Conservation (phyloP, 2,329 filamentous ascomycete genomes). For the Penicillium vulpinum region DNA sequence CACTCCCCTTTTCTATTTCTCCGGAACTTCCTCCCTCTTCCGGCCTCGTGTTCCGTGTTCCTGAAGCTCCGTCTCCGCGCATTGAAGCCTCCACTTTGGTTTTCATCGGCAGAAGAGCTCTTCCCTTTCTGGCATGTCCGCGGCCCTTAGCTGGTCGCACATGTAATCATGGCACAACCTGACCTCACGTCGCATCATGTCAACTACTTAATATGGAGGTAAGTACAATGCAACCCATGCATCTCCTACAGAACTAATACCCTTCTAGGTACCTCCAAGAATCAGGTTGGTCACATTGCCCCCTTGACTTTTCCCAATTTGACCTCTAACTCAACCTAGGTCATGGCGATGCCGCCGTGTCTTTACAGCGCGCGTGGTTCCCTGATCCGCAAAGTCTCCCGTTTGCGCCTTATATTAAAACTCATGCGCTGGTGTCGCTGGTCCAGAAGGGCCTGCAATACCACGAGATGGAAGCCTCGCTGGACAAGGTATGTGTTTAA, state of each 20-base stretch:
- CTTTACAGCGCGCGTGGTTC: constrained; percentile 63
- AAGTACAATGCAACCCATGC: constrained; percentile 30
- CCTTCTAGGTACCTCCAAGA: constrained; percentile 53
- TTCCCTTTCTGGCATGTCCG: constrained; percentile 34
- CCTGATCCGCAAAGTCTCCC: constrained; percentile 61
- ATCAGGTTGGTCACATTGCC: constrained; percentile 47
- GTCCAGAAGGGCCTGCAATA: constrained; percentile 64
- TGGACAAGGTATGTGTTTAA: constrained; percentile 47
- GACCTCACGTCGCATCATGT: constrained; percentile 58
- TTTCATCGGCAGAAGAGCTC: constrained; percentile 31
- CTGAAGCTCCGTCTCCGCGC: constrained; percentile 7
- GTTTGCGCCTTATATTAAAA: constrained; percentile 60
- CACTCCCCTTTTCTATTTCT: constrained; percentile 2
- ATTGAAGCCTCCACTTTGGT: constrained; percentile 21
- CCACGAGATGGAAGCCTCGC: constrained; percentile 51
- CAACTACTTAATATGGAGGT: constrained; percentile 70
- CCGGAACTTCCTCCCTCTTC: constrained; percentile 1
- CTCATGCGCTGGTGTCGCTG: constrained; percentile 60
- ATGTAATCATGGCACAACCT: constrained; percentile 47
- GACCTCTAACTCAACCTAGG: constrained; percentile 39
- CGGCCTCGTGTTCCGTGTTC: constrained; percentile 13
- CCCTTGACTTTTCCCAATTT: constrained; percentile 8
- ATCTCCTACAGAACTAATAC: constrained; percentile 20
- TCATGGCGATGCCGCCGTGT: constrained; percentile 60
- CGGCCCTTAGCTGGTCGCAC: constrained; percentile 33